Evolutionary conservation across 352 stramenopile species (phyloP).

Genomic region (Phytophthora cactorum): DNA sequence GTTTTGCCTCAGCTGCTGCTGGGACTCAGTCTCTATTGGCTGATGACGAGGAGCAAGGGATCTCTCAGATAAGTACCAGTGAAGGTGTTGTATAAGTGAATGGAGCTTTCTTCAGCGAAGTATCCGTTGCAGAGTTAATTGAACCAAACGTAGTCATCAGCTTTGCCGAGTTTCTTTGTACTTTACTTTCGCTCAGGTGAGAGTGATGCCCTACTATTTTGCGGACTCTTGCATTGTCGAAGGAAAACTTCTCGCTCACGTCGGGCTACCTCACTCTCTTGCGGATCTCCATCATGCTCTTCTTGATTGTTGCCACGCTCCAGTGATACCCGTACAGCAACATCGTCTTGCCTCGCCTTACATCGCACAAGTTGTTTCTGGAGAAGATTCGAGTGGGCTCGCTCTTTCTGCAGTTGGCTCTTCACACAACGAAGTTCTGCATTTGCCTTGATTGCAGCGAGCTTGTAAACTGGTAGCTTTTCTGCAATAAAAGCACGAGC

Average conservation of each 20-base stretch:
- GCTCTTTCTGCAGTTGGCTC: constrained; percentile 48
- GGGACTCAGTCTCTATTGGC: constrained; percentile 30
- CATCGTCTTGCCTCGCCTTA: constrained; percentile 32
- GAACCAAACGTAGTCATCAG: neutral
- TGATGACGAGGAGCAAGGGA: constrained; percentile 18
- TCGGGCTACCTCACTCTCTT: constrained; percentile 6
- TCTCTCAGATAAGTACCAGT: neutral
- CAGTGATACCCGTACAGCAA: constrained; percentile 11
- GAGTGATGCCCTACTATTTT: neutral
- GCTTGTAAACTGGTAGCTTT: constrained; percentile 38
- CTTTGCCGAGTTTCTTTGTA: neutral
- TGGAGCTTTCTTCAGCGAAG: too few species aligned
- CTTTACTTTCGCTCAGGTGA: neutral
- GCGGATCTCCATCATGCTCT: neutral
- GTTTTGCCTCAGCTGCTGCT: constrained; percentile 30
- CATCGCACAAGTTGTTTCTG: constrained; percentile 35
- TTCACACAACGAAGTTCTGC: constrained; percentile 45
- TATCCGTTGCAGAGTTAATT: too few species aligned
- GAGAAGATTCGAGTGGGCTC: constrained; percentile 36
- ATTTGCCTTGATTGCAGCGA: constrained; percentile 43
- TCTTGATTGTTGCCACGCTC: constrained; percentile 20
- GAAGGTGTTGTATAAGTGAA: constrained; percentile 1
- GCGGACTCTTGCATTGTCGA: constrained; percentile 15
- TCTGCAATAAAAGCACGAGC: constrained; percentile 24
- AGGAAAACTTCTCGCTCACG: constrained; percentile 30